phyloP scores from a whole-genome alignment of 495 filamentous ascomycete genomes.

The Pseudomonodictys pantanalensis region DNA sequence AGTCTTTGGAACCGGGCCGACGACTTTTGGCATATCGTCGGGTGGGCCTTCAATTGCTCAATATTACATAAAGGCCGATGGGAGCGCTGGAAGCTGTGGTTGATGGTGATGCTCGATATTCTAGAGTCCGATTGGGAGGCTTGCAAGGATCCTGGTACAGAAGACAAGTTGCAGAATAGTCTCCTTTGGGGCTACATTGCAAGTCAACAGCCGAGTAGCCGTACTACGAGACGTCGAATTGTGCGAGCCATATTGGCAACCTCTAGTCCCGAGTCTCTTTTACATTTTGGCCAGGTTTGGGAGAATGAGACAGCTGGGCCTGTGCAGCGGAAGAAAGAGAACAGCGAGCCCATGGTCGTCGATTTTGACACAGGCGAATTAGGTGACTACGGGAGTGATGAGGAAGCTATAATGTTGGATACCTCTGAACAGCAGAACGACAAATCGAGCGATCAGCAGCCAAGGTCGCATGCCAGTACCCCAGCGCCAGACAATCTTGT shows the following conservation, averaged over 20 bases:
- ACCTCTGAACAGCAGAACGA: conserved; percentile 31
- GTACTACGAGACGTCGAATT: conserved; percentile 51
- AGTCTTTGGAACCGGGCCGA: conserved; percentile 69
- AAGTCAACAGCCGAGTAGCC: conserved; percentile 36
- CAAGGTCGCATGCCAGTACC: background rate
- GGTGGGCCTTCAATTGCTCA: conserved; percentile 93
- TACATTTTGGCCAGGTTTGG: conserved; percentile 62
- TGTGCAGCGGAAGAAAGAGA: conserved; percentile 37
- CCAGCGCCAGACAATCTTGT: background rate
- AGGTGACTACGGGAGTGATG: conserved; percentile 58
- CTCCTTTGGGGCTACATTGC: conserved; percentile 58
- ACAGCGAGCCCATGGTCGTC: conserved; percentile 50
- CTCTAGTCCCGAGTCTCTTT: conserved; percentile 46
- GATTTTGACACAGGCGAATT: conserved; percentile 39
- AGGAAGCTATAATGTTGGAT: conserved; percentile 45
- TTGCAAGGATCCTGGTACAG: conserved; percentile 44
- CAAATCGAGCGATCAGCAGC: no score
- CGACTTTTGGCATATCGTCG: conserved; percentile 86
- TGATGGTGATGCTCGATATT: conserved; percentile 74
- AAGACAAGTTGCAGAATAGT: conserved; percentile 34
- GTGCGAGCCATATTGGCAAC: conserved; percentile 65
- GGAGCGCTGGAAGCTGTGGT: conserved; percentile 79
- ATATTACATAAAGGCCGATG: conserved; percentile 66
- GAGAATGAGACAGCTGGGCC: conserved; percentile 53
- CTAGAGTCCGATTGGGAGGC: conserved; percentile 72